Evolutionary conservation across 2,329 filamentous ascomycete genomes (phyloP).

Genomic region (Anthostomella pinea): DNA sequence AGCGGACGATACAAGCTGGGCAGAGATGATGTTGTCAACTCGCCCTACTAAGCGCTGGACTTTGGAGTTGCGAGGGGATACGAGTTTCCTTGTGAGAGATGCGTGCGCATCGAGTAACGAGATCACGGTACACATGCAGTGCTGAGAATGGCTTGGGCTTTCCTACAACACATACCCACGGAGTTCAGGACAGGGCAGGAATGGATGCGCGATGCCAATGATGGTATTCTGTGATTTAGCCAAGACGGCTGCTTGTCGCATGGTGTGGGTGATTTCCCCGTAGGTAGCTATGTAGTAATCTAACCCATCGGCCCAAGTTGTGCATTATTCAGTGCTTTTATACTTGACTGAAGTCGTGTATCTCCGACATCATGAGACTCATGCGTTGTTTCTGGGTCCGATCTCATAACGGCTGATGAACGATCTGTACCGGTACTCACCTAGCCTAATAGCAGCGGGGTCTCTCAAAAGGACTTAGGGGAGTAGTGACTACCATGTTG

Average conservation of each 20-base stretch:
- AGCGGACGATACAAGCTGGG: conserved; percentile 70
- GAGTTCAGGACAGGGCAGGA: conserved; percentile 21
- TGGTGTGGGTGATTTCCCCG: too few relatives aligned
- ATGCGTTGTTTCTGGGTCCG: too few relatives aligned
- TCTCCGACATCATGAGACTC: too few relatives aligned
- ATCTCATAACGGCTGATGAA: too few relatives aligned
- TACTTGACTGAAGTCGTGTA: too few relatives aligned
- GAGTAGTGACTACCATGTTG: too few relatives aligned
- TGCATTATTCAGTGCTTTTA: too few relatives aligned
- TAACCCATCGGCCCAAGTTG: too few relatives aligned
- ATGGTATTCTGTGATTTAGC: conserved; percentile 6
- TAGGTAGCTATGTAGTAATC: conserved; percentile 21
- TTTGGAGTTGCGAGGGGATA: neutral
- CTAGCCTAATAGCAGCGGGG: too few relatives aligned
- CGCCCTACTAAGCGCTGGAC: conserved; percentile 45
- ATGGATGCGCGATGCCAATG: conserved; percentile 9
- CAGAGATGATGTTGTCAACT: conserved; percentile 80
- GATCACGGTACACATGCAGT: conserved; percentile 10
- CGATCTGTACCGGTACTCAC: too few relatives aligned
- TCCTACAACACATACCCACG: conserved; percentile 22
- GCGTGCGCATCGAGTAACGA: conserved; percentile 12
- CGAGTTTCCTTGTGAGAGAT: conserved; percentile 1
- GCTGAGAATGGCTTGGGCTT: conserved; percentile 10
- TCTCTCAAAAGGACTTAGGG: too few relatives aligned
- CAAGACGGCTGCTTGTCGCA: conserved; percentile 9